Evolutionary conservation across 768 basidiomycete species (phyloP), one percentile per base, ranked within the genome.

Genomic region (Boletus rex-veris): DNA sequence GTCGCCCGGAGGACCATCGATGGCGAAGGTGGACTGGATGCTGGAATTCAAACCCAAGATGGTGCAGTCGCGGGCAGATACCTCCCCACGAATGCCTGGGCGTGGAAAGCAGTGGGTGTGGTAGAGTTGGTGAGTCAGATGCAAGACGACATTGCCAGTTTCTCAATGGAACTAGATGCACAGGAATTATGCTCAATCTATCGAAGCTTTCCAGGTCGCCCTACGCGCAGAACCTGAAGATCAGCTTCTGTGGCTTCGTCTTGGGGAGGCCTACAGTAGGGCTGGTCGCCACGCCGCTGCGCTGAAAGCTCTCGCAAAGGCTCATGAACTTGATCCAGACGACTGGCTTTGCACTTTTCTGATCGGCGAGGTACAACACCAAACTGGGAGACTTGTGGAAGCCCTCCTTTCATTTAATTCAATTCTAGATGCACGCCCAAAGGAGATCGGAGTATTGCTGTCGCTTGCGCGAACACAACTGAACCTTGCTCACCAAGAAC

Each of bases 91-190:
- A 94, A 96, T 62, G 81, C 87, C 8, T 99, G 97, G 97, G 97
- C 97, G 4, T 99, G 96, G 95, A 98, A 97, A 71, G 95, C 94
- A 19, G 72, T 92, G 35, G 97, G 93, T 1, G 83, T 92, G 1
- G 94, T 94, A 2, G 93, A 95, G 68, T 73, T 95, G 73, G 96
- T 94, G 63, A 70, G 87, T 74, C 41, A 19, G 19, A 15, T 45
- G 33, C 45, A 49, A 61, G 57, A 28, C 18, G 15, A 7, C 16
- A 26, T 39, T 12, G 19, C 41, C n/a, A 12, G 26, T 7, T 56
- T 48, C 42, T 39, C 12, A 51, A 24, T 33, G 42, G 18, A 36
- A 45, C 8, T 57, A 93, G 91, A 82, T 77, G 53, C 81, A 82
- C 24, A 75, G 76, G 47, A 85, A 91, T 57, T 92, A 88, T 62